These are phyloP conservation scores for Penicillium sp. DNA, from an alignment of 2,329 filamentous ascomycete species.

Conservation along the genomic window DNA sequence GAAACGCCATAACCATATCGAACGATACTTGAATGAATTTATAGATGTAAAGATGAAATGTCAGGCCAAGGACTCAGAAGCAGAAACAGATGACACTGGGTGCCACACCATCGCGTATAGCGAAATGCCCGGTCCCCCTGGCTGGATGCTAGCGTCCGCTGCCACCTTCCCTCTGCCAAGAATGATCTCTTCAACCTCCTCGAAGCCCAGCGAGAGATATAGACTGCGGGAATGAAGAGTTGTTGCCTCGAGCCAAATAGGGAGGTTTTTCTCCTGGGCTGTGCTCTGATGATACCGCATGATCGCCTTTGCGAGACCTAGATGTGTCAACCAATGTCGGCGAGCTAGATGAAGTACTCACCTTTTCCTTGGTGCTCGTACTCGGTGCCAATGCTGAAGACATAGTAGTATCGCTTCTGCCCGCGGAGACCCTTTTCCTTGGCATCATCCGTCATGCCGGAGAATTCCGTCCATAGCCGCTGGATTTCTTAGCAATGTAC, in stretches of 20 bases:
- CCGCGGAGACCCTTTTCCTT: slow-evolving; percentile 18
- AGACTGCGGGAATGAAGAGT: slow-evolving; percentile 14
- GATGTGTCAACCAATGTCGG: no score
- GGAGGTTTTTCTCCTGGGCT: slow-evolving; percentile 15
- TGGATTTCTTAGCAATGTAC: slow-evolving; percentile 1
- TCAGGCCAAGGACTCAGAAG: slow-evolving; percentile 3
- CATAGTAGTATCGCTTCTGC: slow-evolving; percentile 19
- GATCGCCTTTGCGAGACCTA: slow-evolving; percentile 21
- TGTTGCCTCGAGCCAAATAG: slow-evolving; percentile 24
- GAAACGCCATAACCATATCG: no score
- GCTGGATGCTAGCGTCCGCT: slow-evolving; percentile 12
- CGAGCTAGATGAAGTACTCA: slow-evolving; percentile 1
- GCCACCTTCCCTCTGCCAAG: slow-evolving; percentile 21
- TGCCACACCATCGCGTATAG: slow-evolving; percentile 26
- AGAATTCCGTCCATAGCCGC: slow-evolving; percentile 21
- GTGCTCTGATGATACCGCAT: slow-evolving; percentile 15
- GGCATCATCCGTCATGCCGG: slow-evolving; percentile 19
- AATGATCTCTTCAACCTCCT: slow-evolving; percentile 19
- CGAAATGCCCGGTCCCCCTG: slow-evolving; percentile 15
- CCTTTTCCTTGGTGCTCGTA: slow-evolving; percentile 21
- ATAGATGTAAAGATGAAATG: no score
- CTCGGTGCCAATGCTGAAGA: slow-evolving; percentile 23
- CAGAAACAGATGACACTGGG: slow-evolving; percentile 7
- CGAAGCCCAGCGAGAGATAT: slow-evolving; percentile 20
- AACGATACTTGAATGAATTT: no score